Evolutionary conservation across 495 filamentous ascomycete genomes (phyloP).

Genomic region (Xylaria castorea): DNA sequence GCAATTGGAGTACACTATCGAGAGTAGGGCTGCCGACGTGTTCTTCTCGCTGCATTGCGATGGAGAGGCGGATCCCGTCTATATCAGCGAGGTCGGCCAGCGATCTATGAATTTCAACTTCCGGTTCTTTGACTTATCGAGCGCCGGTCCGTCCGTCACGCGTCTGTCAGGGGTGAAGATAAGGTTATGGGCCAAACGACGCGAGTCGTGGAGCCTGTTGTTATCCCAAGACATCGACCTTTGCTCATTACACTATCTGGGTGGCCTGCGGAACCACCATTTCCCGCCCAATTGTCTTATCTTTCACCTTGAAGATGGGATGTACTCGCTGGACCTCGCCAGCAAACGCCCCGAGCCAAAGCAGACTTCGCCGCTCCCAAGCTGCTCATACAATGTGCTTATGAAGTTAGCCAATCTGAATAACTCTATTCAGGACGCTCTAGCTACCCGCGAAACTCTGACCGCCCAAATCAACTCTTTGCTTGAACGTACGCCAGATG

Average conservation of each 20-base stretch:
- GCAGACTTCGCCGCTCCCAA: conserved; percentile 53
- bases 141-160: conserved; percentile 69
- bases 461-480: conserved; percentile 79
- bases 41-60: conserved; percentile 87
- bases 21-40: conserved; percentile 77
- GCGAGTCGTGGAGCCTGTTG: conserved; percentile 66
- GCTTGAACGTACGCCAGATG: conserved; percentile 56
- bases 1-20: conserved; percentile 74
- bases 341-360: conserved; percentile 54
- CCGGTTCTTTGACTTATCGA: conserved; percentile 79
- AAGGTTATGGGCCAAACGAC: conserved; percentile 77
- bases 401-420: conserved; percentile 90
- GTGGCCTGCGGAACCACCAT: conserved; percentile 78
- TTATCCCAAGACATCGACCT: conserved; percentile 76
- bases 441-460: conserved; percentile 76
- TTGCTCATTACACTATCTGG: conserved; percentile 78
- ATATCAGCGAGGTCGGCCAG: conserved; percentile 84
- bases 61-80: conserved; percentile 72
- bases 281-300: conserved; percentile 84
- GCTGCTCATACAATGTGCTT: conserved; percentile 88
- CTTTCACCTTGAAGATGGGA: conserved; percentile 86
- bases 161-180: conserved; percentile 69
- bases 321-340: conserved; percentile 71
- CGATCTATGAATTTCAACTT: conserved; percentile 91
- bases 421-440: conserved; percentile 89